Percentiles rank a stretch among this genome's conserved stretches.
Evolutionary conservation across 2,329 filamentous ascomycete genomes (phyloP).

Genomic region (Leptographium flavum): DNA sequence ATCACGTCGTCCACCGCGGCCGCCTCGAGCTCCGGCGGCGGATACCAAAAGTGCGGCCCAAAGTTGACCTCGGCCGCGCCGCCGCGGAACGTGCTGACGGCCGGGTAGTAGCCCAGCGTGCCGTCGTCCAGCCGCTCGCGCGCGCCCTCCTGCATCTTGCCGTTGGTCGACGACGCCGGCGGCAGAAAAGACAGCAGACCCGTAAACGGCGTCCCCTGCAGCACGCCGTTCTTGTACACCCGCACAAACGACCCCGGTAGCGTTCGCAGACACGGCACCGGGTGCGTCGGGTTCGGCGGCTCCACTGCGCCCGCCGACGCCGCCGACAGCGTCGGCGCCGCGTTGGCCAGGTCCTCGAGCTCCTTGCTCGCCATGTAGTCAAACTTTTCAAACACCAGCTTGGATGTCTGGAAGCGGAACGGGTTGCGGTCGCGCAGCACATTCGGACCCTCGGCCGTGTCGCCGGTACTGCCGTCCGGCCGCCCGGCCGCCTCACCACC

Average conservation of each 20-base stretch:
- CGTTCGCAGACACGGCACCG: conserved; percentile 62
- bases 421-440: conserved; percentile 91
- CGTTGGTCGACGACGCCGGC: conserved; percentile 66
- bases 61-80: conserved; percentile 91
- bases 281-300: conserved; percentile 57
- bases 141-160: conserved; percentile 56
- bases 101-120: conserved; percentile 89
- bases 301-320: conserved; percentile 19
- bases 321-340: conserved; percentile 35
- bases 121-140: conserved; percentile 86
- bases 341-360: conserved; percentile 71
- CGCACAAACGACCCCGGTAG: conserved; percentile 76
- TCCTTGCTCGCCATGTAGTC: conserved; percentile 82
- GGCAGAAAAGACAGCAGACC: conserved; percentile 83
- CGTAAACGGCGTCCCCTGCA: conserved; percentile 77
- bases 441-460: conserved; percentile 43
- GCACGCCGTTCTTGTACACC: conserved; percentile 81
- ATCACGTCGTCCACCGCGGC: conserved; percentile 24
- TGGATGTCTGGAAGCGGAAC: conserved; percentile 83
- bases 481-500: conserved; percentile 11
- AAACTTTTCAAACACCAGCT: conserved; percentile 76
- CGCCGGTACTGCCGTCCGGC: neutral
- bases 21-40: conserved; percentile 44
- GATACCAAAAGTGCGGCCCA: conserved; percentile 83
- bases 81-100: conserved; percentile 81